Base-by-base conservation (phyloP, 1,284 basidiomycete species). In the Dichomitus squalens region DNA sequence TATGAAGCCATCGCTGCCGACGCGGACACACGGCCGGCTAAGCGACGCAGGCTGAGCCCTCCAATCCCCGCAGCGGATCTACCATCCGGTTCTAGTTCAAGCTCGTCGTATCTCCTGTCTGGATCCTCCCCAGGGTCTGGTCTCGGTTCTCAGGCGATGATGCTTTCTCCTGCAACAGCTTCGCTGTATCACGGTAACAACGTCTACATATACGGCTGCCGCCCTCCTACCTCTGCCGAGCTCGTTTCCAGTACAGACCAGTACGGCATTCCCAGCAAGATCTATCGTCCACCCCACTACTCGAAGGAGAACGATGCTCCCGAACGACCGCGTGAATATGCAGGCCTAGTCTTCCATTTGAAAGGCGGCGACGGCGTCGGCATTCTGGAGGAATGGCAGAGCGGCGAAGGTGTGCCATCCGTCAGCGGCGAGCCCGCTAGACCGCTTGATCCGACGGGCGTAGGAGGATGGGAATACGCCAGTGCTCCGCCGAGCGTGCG, bases 221-320 rank as follows among this genome's bases (percentile, higher is more conserved):
- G 72, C 5, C 86, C 93, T 0, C 93, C 93, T 1, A 73, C 81
- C 2, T 53, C 71, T 2, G 66, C 71, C 0, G 76, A 86, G 9
- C 78, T 96, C 0, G 57, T 84, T 11, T 68, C 68, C 3, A 83
- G 78, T 23, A 72, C 92, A 39, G 82, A 84, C 40, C 66, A 70
- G 1, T 74, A 80, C 60, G 79, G 79, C 7, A 71, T 93, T 11
- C 84, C 86, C 2, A 75, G 72, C 34, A 86, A 86, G 61, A 71
- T 92, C 21, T 96, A 97, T 71, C 82, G 79, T 20, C 77, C 84
- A 20, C 92, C 96, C 0, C 90, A 84, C 71, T 98, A 94, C 70
- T 92, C 92, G 3, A 82, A 86, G 53, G 79, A 81, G 9, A 67
- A 67, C 2, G 96, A 98, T 68, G 82, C 88, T 0, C 90, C 93